A percentile compares a stretch with the other conserved stretches of the same genome.
Evolutionary conservation across 2,329 filamentous ascomycete genomes (phyloP).

Genomic region (Trichophyton rubrum): DNA sequence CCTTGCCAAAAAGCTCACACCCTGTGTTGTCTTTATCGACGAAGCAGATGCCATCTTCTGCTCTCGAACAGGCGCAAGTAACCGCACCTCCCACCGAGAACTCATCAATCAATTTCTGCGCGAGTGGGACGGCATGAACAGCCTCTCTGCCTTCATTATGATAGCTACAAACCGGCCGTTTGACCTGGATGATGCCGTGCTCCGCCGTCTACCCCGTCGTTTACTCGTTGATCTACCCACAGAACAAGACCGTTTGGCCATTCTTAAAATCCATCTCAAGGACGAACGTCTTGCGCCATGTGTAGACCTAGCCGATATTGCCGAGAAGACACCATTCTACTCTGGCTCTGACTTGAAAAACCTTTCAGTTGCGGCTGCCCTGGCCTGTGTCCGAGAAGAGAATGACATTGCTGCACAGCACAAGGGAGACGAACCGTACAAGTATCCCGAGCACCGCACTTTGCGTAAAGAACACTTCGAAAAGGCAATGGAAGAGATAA

Average conservation of each 20-base stretch:
- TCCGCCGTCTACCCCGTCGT: constrained; percentile 39
- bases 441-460: constrained; percentile 56
- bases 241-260: constrained; percentile 33
- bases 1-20: constrained; percentile 78
- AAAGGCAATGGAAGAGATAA: constrained; percentile 74
- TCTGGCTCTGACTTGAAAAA: constrained; percentile 44
- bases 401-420: constrained; percentile 29
- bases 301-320: constrained; percentile 32
- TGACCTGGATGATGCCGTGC: constrained; percentile 60
- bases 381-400: constrained; percentile 38
- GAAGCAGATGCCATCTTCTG: constrained; percentile 90
- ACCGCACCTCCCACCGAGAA: constrained; percentile 64
- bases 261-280: constrained; percentile 40
- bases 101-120: constrained; percentile 93
- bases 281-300: constrained; percentile 33
- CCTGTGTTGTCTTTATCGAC: constrained; percentile 91
- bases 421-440: constrained; percentile 34
- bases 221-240: constrained; percentile 40
- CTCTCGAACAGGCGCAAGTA: constrained; percentile 51
- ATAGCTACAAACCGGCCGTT: constrained; percentile 93
- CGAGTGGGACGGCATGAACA: constrained; percentile 89
- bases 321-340: constrained; percentile 36
- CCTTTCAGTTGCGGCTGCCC: constrained; percentile 38
- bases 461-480: constrained; percentile 66
- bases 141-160: constrained; percentile 86